These are phyloP conservation scores for Anethum foeniculum DNA, from an alignment of 140 eudicot genomes.

Conservation along the genomic window DNA sequence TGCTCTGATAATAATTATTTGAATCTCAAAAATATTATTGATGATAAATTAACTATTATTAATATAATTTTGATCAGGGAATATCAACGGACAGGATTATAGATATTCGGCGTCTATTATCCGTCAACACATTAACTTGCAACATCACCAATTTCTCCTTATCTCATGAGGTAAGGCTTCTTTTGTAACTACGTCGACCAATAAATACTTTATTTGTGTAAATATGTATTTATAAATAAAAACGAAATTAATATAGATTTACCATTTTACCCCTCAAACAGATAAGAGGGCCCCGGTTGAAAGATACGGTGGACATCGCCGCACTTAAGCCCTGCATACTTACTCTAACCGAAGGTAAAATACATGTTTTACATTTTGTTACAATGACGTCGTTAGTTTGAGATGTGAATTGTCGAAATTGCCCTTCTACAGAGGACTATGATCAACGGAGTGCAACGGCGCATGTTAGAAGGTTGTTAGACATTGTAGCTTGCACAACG, in stretches of 20 bases:
- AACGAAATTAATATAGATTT: background rate
- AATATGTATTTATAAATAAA: background rate
- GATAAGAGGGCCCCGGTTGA: slow-evolving; percentile 86
- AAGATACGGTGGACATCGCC: slow-evolving; percentile 90
- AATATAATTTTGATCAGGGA: slow-evolving; percentile 40
- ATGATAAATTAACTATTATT: no score
- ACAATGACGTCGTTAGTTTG: background rate
- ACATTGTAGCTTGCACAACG: slow-evolving; percentile 94
- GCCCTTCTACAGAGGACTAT: slow-evolving; percentile 74
- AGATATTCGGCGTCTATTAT: slow-evolving; percentile 78
- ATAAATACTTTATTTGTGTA: background rate
- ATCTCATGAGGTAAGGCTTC: slow-evolving; percentile 67
- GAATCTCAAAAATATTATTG: background rate
- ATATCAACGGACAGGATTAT: slow-evolving; percentile 95
- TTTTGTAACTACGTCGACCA: background rate
- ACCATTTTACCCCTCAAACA: slow-evolving; percentile 21
- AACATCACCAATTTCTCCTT: slow-evolving; percentile 73
- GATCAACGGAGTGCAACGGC: slow-evolving; percentile 73
- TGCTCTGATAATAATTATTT: background rate
- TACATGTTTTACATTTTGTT: background rate
- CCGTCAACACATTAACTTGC: slow-evolving; percentile 60
- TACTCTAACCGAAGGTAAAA: slow-evolving; percentile 63
- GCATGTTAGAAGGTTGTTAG: slow-evolving; percentile 85
- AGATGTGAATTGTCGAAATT: slow-evolving; percentile 16
- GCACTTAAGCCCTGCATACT: slow-evolving; percentile 87